phyloP scores from a whole-genome alignment of 176 grass and related monocot genomes.

The Dendrocalamus sinicus region DNA sequence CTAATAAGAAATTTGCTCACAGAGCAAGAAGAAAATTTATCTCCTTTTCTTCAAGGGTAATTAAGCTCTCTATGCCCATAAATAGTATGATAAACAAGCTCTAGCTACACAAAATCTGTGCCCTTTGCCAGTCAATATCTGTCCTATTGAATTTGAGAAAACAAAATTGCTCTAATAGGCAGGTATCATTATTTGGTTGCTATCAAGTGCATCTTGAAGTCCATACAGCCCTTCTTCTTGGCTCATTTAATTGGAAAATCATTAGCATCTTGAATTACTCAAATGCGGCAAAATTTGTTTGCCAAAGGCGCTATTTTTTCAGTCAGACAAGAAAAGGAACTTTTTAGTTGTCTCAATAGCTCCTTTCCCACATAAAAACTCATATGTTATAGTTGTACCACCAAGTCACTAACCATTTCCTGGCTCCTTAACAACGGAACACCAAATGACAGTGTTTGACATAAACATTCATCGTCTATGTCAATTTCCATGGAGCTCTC shows the following conservation, averaged over 20 bases:
- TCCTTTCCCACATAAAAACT: neutral
- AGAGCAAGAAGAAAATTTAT: conserved; percentile 9
- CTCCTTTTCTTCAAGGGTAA: neutral
- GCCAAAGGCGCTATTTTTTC: neutral
- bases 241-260: neutral
- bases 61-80: neutral
- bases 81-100: neutral
- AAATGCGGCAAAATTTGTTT: neutral
- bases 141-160: neutral
- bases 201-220: neutral
- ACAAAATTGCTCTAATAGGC: neutral
- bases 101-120: neutral
- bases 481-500: neutral
- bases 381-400: conserved; percentile 1
- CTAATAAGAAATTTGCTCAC: conserved; percentile 3
- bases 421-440: neutral
- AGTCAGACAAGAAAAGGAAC: conserved; percentile 6
- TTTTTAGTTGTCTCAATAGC: neutral
- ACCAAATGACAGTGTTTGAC: neutral
- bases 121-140: neutral
- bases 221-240: neutral
- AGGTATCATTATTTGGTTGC: neutral
- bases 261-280: neutral
- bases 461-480: neutral
- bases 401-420: neutral